A percentile compares a stretch with the other conserved stretches of the same genome.
Conservation (phyloP, 768 basidiomycete genomes). For the Boletus rufocinnamomeus region DNA sequence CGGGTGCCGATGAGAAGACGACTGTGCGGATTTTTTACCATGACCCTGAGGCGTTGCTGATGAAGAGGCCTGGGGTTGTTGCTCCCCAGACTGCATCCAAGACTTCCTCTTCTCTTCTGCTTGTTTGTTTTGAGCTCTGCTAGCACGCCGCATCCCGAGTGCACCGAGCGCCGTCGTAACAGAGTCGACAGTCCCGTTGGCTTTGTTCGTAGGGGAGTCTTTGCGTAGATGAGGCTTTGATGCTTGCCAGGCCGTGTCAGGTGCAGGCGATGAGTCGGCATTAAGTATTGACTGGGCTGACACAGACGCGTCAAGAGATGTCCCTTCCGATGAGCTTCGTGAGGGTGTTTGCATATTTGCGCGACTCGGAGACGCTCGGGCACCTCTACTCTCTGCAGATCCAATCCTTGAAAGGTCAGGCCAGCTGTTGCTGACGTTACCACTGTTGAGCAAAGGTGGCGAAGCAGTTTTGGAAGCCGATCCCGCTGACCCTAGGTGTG, state of each 20-base stretch:
- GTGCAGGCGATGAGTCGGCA: conserved; percentile 3
- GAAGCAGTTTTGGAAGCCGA: conserved; percentile 13
- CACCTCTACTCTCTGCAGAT: conserved; percentile 17
- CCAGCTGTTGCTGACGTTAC: conserved; percentile 3
- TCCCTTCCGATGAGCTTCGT: conserved; percentile 9
- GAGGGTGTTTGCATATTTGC: conserved; percentile 3
- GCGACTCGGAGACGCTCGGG: conserved; percentile 10
- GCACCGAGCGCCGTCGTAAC: conserved; percentile 28
- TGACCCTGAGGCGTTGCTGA: conserved; percentile 14
- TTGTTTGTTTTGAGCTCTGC: conserved; percentile 22
- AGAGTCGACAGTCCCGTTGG: conserved; percentile 22
- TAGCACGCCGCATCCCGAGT: conserved; percentile 34
- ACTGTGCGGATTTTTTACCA: conserved; percentile 20
- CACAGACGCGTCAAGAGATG: conserved; percentile 5
- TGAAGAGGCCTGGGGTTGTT: conserved; percentile 14
- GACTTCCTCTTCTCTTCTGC: conserved; percentile 28
- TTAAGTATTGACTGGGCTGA: conserved; percentile 22
- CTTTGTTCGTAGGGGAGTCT: conserved; percentile 12
- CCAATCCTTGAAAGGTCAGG: conserved; percentile 21
- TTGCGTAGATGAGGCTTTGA: conserved; percentile 19
- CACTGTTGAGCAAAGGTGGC: conserved; percentile 10
- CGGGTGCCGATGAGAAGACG: conserved; percentile 55
- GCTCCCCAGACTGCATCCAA: conserved; percentile 19
- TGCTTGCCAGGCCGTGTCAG: conserved; percentile 18
- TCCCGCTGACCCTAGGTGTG: conserved; percentile 6